Percentiles rank a stretch among this genome's conserved stretches.
phyloP scores from a whole-genome alignment of 768 basidiomycete genomes.

The Tricholoma bakamatsutake region DNA sequence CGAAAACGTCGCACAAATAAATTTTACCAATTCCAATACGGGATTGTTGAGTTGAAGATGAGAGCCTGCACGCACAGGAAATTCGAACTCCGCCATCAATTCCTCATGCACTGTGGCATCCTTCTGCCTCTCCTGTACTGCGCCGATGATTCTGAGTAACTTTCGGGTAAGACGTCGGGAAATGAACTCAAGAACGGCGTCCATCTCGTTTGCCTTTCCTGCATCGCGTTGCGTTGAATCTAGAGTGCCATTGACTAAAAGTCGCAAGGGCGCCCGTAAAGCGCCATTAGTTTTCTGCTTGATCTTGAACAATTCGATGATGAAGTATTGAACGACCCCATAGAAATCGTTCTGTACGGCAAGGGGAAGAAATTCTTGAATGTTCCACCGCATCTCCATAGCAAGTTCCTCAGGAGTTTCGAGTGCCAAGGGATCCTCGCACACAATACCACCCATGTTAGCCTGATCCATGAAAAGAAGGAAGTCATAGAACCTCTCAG shows the following conservation, averaged over 20 bases:
- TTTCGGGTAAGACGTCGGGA: conserved; percentile 74
- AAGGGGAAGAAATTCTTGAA: conserved; percentile 80
- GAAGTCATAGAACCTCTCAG: conserved; percentile 89
- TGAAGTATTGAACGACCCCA: conserved; percentile 69
- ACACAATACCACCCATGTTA: conserved; percentile 88
- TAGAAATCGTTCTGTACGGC: conserved; percentile 77
- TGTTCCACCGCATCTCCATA: conserved; percentile 90
- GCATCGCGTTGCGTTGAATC: conserved; percentile 63
- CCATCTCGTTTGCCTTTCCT: conserved; percentile 63
- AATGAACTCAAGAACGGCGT: conserved; percentile 71
- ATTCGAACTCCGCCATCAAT: conserved; percentile 53
- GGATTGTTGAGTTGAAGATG: conserved; percentile 77
- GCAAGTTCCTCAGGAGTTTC: conserved; percentile 65
- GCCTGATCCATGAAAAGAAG: conserved; percentile 94
- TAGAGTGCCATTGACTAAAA: conserved; percentile 56
- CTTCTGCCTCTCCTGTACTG: conserved; percentile 54
- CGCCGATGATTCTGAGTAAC: conserved; percentile 64
- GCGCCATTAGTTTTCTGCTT: conserved; percentile 56
- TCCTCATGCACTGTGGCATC: conserved; percentile 54
- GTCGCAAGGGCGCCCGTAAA: conserved; percentile 64
- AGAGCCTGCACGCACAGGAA: conserved; percentile 86
- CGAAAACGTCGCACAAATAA: conserved; percentile 71
- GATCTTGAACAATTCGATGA: conserved; percentile 77
- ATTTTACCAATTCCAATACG: conserved; percentile 85
- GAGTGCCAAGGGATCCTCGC: conserved; percentile 66